Conservation (phyloP, 2,329 filamentous ascomycete species). For the Ophiocordyceps unilateralis region DNA sequence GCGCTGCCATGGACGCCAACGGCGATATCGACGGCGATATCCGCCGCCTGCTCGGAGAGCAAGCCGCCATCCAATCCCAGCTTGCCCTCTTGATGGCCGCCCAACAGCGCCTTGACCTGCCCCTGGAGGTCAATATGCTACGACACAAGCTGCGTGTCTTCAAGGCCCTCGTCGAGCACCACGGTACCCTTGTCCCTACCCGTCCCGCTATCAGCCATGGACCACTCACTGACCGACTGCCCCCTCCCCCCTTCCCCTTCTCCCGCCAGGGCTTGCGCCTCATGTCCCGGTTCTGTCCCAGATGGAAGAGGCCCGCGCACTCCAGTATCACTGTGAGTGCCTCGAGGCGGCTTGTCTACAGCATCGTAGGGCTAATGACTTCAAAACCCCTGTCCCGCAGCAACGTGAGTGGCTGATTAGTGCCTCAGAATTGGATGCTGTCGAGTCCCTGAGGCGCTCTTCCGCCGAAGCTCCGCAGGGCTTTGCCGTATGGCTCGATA, state of each 20-base stretch:
- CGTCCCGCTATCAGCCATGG: conserved; percentile 1
- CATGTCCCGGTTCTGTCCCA: conserved; percentile 30
- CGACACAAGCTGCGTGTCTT: conserved; percentile 35
- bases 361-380: conserved; percentile 12
- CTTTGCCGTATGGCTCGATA: conserved; percentile 34
- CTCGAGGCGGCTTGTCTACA: conserved; percentile 32
- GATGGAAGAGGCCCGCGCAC: conserved; percentile 35
- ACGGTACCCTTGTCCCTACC: conserved; percentile 19
- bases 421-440: conserved; percentile 13
- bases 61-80: conserved; percentile 34
- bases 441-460: conserved; percentile 12
- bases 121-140: conserved; percentile 35
- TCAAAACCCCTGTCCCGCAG: conserved; percentile 1
- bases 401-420: background rate
- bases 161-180: conserved; percentile 27
- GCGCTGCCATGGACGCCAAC: background rate
- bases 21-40: conserved; percentile 13
- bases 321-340: conserved; percentile 42
- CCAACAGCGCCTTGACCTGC: conserved; percentile 28
- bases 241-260: background rate
- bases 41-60: conserved; percentile 29
- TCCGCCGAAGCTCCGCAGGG: conserved; percentile 22
- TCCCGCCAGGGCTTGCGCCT: conserved; percentile 10
- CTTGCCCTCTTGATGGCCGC: conserved; percentile 28
- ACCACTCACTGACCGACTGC: conserved; percentile 1